A percentile compares a stretch with the other conserved stretches of the same genome.
phyloP scores from a whole-genome alignment of 129 eudicot species.

The Silybum marianum region DNA sequence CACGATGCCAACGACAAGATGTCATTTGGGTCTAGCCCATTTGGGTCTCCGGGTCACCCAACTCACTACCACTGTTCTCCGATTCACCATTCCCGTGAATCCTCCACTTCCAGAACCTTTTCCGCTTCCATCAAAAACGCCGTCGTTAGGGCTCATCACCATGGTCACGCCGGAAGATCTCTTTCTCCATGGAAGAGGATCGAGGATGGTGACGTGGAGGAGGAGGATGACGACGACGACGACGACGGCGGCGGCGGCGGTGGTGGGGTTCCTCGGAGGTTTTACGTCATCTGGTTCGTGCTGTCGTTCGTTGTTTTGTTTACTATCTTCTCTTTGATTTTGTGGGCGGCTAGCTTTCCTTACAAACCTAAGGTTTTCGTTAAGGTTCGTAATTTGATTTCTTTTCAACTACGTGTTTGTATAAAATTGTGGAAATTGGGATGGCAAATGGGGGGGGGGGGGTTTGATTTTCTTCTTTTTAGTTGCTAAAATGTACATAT shows the following conservation, averaged over 20 bases:
- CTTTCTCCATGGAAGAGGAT: conserved; percentile 64
- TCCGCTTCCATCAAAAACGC: conserved; percentile 64
- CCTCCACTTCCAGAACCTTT: conserved; percentile 72
- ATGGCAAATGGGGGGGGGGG: not conserved
- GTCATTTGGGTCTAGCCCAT: conserved; percentile 81
- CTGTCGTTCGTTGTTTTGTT: conserved; percentile 62
- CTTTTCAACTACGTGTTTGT: not conserved
- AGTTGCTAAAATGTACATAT: not conserved
- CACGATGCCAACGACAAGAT: conserved; percentile 76
- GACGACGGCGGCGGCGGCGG: conserved; percentile 7
- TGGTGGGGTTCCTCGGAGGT: conserved; percentile 38
- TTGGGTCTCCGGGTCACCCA: conserved; percentile 71
- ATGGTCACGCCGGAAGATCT: conserved; percentile 3
- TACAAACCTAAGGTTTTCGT: conserved; percentile 69
- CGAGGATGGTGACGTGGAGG: conserved; percentile 40
- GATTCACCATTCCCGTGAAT: conserved; percentile 87
- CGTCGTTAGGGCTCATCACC: conserved; percentile 22
- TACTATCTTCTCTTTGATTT: conserved; percentile 56
- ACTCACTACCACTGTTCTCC: conserved; percentile 86
- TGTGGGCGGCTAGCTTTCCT: conserved; percentile 84
- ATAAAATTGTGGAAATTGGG: not conserved
- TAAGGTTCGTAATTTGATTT: conserved; percentile 45
- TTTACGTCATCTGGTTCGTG: conserved; percentile 64
- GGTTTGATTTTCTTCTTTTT: not conserved
- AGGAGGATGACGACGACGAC: conserved; percentile 41